Base-by-base conservation (phyloP, 2,329 filamentous ascomycete species). In the Scedosporium apiospermum region DNA sequence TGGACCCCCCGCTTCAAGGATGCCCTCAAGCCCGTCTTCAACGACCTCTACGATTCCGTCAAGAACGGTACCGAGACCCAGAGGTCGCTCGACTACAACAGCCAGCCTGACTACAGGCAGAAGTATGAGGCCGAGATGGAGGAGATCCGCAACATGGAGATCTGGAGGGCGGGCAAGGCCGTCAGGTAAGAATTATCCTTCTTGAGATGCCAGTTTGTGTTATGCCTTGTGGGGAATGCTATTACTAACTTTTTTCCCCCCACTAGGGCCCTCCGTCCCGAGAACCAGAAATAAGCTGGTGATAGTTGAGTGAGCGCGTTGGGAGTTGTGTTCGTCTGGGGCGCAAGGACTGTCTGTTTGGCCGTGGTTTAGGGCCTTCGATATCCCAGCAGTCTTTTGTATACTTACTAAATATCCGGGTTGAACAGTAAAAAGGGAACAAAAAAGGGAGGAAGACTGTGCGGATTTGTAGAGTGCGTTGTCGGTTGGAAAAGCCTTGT, bases 1-100 rank as follows among this genome's bases (percentile, higher is more conserved):
- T 99, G 95, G 95, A 93, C 89, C 76, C 88, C 88, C 78, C 85
- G 85, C 76, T 99, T 99, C 91, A 97, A 97, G 90, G 90, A 93
- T 70, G 92, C 90, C 75, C 86, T 99, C 75, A 98, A 98, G 89
- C 95, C 95, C 73, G 89, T 99, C 75, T 99, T 99, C 87, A 93
- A 97, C 82, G 85, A 90, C 73, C 89, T 99, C 65, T 99, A 99
- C 83, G 89, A 96, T 80, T 88, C 89, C 67, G 95, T 99, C 75
- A 87, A 87, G 78, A 86, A 92, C 72, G 95, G 95, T 75, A 87
- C 85, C 74, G 95, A 99, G 89, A 99, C 95, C 73, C 83, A 95
- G 88, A 88, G 95, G 78, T 95, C 91, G 65, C 88, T 99, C 74
- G 92, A 97, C 74, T 99, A 96, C 87, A 98, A 98, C 86, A 85